Percentiles rank a stretch among this genome's conserved stretches.
Evolutionary conservation across 1,139 yeast species (phyloP).

Genomic region (Spencermartinsiella ligniputridi): DNA sequence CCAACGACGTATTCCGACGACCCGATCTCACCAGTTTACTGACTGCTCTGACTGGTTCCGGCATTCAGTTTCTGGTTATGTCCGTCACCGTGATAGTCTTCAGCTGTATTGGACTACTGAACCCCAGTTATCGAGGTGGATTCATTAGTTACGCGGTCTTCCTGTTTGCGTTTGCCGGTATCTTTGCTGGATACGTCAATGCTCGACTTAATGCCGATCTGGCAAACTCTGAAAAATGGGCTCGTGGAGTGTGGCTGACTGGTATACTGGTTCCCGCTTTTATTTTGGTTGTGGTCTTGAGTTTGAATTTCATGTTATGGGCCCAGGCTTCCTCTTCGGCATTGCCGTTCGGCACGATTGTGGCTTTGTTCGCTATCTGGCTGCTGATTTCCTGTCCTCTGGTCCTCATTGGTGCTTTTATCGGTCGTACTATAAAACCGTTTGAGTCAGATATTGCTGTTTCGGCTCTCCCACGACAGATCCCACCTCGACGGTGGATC

Average conservation of each 20-base stretch:
- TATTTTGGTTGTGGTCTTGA: constrained; percentile 48
- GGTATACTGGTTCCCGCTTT: constrained; percentile 50
- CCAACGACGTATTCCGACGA: constrained; percentile 49
- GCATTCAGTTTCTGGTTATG: constrained; percentile 66
- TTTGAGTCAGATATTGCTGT: constrained; percentile 31
- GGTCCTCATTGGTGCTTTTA: constrained; percentile 64
- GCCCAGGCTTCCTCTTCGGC: constrained; percentile 73
- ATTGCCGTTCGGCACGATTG: constrained; percentile 68
- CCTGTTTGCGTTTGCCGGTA: constrained; percentile 64
- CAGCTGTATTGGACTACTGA: constrained; percentile 53
- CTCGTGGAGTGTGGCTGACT: constrained; percentile 27
- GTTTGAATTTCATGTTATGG: constrained; percentile 69
- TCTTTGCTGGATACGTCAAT: constrained; percentile 69
- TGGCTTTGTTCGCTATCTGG: constrained; percentile 55
- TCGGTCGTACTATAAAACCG: constrained; percentile 45
- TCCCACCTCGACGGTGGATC: constrained; percentile 32
- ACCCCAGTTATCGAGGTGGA: constrained; percentile 63
- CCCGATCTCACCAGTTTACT: constrained; percentile 48
- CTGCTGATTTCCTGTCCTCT: constrained; percentile 67
- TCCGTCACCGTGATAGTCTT: constrained; percentile 55
- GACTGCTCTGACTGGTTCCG: constrained; percentile 63
- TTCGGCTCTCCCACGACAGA: constrained; percentile 32
- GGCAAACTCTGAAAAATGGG: constrained; percentile 36
- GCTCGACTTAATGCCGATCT: constrained; percentile 55
- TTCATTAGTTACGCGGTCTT: constrained; percentile 56